Evolutionary conservation across 2,329 filamentous ascomycete genomes (phyloP), one percentile per base, ranked within the genome.

Genomic region (Exophiala mesophila): DNA sequence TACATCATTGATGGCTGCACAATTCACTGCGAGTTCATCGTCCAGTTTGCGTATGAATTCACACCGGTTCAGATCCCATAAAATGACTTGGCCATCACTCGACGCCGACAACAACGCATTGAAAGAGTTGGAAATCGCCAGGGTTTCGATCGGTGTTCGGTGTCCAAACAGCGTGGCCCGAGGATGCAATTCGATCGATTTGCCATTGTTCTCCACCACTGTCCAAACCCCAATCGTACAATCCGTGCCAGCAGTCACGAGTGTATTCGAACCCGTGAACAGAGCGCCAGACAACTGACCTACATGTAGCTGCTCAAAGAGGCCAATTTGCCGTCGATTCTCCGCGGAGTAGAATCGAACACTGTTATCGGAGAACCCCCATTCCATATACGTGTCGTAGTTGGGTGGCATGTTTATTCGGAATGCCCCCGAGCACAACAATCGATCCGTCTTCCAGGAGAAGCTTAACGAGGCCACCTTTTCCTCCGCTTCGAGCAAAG

Each of bases 41-140:
- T 80, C 80, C 16, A 90, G 70, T 62, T 80, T 83, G 32, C 88
- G 79, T 4, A 97, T 82, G 57, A 95, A 94, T 39, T 88, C 85
- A 9, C 88, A 77, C 12, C 87, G 80, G 62, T 97, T 98, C 3
- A 98, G 73, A 61, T 97, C 92, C 92, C 92, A 98, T 3, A 97
- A 71, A 57, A 94, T 81, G 8, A 89, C 81, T 28, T 86, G 81
- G 0, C 89, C 89, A 57, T 94, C 87, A 1, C 76, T 75, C 0
- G 85, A 89, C 1, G 85, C 83, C 1, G 88, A 94, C 3, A 97
- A 73, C 39, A 98, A 78, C 0, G 88, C 85, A 58, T 87, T 89
- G 62, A 96, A 94, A 0, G 88, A 85, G 49, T 88, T 84, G 28
- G 87, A 94, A 2, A 90, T 82, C 0, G 89, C 86, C 35, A 98